phyloP scores from a whole-genome alignment of 176 grass and related monocot genomes.

The Typha latifolia region DNA sequence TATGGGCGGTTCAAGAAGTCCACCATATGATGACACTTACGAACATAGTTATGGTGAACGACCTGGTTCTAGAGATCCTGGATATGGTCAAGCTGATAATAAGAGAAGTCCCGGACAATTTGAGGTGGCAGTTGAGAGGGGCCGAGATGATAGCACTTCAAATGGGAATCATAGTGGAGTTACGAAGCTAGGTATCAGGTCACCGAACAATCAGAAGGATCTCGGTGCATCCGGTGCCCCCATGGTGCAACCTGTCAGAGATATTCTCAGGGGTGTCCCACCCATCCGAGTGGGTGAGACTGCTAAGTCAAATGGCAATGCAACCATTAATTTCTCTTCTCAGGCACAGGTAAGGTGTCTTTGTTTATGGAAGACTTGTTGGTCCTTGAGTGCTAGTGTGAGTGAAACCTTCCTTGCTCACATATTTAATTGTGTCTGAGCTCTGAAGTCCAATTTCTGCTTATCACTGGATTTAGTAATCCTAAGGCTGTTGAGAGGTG shows the following conservation, averaged over 20 bases:
- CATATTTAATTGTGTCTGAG: not conserved
- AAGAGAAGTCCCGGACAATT: slow-evolving; percentile 1
- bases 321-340: slow-evolving; percentile 15
- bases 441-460: no score
- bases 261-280: slow-evolving; percentile 15
- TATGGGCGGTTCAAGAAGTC: slow-evolving; percentile 20
- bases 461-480: no score
- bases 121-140: not conserved
- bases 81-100: slow-evolving; percentile 10
- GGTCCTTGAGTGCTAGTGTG: not conserved
- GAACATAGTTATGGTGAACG: slow-evolving; percentile 9
- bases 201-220: slow-evolving; percentile 19
- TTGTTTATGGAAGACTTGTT: slow-evolving; percentile 4
- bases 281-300: slow-evolving; percentile 25
- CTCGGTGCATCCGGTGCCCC: slow-evolving; percentile 1
- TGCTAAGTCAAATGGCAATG: slow-evolving; percentile 19
- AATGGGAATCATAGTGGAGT: slow-evolving; percentile 9
- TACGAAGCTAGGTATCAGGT: slow-evolving; percentile 17
- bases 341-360: slow-evolving; percentile 23
- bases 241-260: slow-evolving; percentile 16
- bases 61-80: slow-evolving; percentile 8
- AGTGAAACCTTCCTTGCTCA: not conserved
- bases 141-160: slow-evolving; percentile 20
- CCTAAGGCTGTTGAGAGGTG: no score
- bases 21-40: slow-evolving; percentile 15